Evolutionary conservation across 805 yeast species (phyloP).

Genomic region (Naumovozyma baii): DNA sequence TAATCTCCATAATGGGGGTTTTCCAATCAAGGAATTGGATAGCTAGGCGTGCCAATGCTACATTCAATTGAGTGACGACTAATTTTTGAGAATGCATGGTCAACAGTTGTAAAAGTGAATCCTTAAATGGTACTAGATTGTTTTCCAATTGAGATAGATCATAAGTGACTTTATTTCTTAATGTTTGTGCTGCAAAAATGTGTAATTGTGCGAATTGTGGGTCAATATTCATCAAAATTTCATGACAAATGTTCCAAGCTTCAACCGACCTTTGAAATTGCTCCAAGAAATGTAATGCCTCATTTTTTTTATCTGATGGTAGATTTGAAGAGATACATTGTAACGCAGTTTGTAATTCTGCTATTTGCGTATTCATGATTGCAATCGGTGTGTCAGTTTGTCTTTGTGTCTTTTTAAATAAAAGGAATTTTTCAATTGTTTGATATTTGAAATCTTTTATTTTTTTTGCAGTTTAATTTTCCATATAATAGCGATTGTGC

Average conservation of each 20-base stretch:
- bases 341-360: slow-evolving; percentile 20
- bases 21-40: slow-evolving; percentile 70
- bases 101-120: slow-evolving; percentile 49
- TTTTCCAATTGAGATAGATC: slow-evolving; percentile 67
- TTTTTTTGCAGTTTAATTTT: too few relatives aligned
- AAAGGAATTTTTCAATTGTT: not conserved
- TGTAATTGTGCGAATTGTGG: slow-evolving; percentile 44
- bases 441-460: not conserved
- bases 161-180: slow-evolving; percentile 72
- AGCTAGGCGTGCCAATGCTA: slow-evolving; percentile 73
- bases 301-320: slow-evolving; percentile 28
- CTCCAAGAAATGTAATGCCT: slow-evolving; percentile 53
- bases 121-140: slow-evolving; percentile 52
- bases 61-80: slow-evolving; percentile 73
- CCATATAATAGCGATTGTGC: too few relatives aligned
- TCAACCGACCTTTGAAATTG: slow-evolving; percentile 70
- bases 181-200: slow-evolving; percentile 84
- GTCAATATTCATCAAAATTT: slow-evolving; percentile 35
- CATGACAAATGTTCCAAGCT: slow-evolving; percentile 70
- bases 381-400: too few relatives aligned
- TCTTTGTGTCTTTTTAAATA: not conserved
- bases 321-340: slow-evolving; percentile 24
- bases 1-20: slow-evolving; percentile 59
- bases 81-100: slow-evolving; percentile 41
- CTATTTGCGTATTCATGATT: slow-evolving; percentile 4